Percentiles rank a stretch among this genome's conserved stretches.
Evolutionary conservation across 768 basidiomycete genomes (phyloP).

Genomic region (Polyporus arcularius): DNA sequence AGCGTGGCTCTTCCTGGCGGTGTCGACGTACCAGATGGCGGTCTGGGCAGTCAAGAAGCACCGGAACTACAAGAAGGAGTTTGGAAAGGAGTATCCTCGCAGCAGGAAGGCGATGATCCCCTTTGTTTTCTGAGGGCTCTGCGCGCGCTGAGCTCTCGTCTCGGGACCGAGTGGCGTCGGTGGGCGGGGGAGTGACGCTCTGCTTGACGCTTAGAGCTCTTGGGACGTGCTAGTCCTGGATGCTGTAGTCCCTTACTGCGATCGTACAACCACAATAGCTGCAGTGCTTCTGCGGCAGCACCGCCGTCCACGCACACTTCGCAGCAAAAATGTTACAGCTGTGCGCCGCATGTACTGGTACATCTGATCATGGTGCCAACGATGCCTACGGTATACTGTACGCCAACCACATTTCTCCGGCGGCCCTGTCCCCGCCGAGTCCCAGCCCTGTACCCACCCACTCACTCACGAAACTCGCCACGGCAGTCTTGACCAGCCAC

Average conservation of each 20-base stretch:
- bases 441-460: conserved; percentile 54
- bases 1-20: conserved; percentile 68
- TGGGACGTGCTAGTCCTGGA: neutral
- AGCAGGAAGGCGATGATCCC: conserved; percentile 80
- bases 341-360: neutral
- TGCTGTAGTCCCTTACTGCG: too few species aligned
- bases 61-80: conserved; percentile 86
- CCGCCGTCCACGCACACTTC: too few species aligned
- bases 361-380: neutral
- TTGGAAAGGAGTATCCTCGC: conserved; percentile 81
- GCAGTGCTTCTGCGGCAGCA: too few species aligned
- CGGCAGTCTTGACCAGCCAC: conserved; percentile 69
- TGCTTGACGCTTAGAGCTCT: neutral
- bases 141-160: neutral
- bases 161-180: neutral
- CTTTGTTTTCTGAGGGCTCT: conserved; percentile 49
- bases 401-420: conserved; percentile 73
- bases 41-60: conserved; percentile 94
- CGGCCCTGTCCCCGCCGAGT: conserved; percentile 43
- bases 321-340: neutral
- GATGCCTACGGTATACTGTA: conserved; percentile 69
- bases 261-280: too few species aligned
- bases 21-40: conserved; percentile 69
- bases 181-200: neutral
- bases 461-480: conserved; percentile 58